Evolutionary conservation across 768 basidiomycete genomes (phyloP).

Genomic region (Termitomyces bulborhizus): DNA sequence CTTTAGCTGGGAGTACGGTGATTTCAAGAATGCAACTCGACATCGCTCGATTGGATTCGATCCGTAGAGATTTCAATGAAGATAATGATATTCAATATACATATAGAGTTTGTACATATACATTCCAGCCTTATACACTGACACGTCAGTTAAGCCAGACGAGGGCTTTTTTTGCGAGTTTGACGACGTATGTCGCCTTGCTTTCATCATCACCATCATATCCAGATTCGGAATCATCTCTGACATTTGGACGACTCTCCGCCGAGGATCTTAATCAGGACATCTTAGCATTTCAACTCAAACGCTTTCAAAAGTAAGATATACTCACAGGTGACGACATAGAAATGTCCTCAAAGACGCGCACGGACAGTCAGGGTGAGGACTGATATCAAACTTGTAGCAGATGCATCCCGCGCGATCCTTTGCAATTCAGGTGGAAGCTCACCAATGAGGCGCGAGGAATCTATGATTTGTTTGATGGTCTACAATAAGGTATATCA

Average conservation of each 20-base stretch:
- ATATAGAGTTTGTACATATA: background rate
- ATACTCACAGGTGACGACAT: conserved; percentile 42
- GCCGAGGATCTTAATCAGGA: conserved; percentile 14
- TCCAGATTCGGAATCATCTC: conserved; percentile 11
- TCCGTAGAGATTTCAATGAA: background rate
- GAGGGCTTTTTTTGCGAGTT: background rate
- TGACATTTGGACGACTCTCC: background rate
- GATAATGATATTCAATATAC: background rate
- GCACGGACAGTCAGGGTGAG: conserved; percentile 43
- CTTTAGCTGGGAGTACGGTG: conserved; percentile 65
- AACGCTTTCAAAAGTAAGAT: background rate
- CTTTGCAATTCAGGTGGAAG: conserved; percentile 43
- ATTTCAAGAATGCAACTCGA: conserved; percentile 22
- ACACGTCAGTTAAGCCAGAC: background rate
- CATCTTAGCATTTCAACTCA: background rate
- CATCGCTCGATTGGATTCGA: background rate
- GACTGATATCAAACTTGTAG: conserved; percentile 41
- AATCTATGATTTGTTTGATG: conserved; percentile 48
- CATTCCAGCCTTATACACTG: background rate
- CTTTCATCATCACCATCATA: conserved; percentile 14
- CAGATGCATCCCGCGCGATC: conserved; percentile 50
- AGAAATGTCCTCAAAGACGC: conserved; percentile 46
- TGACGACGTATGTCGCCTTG: conserved; percentile 1
- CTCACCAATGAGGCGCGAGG: conserved; percentile 37
- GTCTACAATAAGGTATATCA: conserved; percentile 24